These are phyloP conservation scores for Pulveroboletus sp. DNA, from an alignment of 768 basidiomycete species.

Conservation along the genomic window DNA sequence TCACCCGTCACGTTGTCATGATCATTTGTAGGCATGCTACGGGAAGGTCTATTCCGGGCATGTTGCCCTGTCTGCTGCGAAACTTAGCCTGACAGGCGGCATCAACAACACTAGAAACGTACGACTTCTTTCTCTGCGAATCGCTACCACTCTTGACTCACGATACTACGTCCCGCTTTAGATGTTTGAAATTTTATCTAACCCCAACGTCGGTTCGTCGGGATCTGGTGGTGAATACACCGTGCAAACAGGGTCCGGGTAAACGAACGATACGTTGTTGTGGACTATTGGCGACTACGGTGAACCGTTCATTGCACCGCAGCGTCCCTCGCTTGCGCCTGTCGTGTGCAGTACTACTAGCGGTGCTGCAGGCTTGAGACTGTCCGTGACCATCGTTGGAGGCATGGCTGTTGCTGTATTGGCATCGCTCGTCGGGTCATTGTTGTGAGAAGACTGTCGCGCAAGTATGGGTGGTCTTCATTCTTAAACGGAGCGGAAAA, in stretches of 20 bases:
- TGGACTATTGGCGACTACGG: slow-evolving; percentile 75
- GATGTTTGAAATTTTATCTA: slow-evolving; percentile 92
- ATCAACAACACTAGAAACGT: slow-evolving; percentile 72
- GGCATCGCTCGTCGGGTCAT: not conserved
- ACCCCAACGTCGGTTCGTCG: slow-evolving; percentile 71
- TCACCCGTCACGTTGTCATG: not conserved
- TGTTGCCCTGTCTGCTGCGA: slow-evolving; percentile 67
- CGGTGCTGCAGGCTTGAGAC: slow-evolving; percentile 1
- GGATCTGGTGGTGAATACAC: slow-evolving; percentile 86
- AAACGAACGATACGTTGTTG: slow-evolving; percentile 82
- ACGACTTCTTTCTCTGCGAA: slow-evolving; percentile 26
- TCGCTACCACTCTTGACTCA: not conserved
- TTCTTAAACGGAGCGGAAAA: too few species aligned
- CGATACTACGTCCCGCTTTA: slow-evolving; percentile 26
- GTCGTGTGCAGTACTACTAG: slow-evolving; percentile 1
- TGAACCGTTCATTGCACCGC: slow-evolving; percentile 51
- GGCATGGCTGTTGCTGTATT: not conserved
- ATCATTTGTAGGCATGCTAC: slow-evolving; percentile 67
- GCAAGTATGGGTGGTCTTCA: too few species aligned
- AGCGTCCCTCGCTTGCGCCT: slow-evolving; percentile 52
- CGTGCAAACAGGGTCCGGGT: slow-evolving; percentile 85
- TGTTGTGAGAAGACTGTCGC: not conserved
- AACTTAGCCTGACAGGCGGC: slow-evolving; percentile 69
- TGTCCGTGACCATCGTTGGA: not conserved
- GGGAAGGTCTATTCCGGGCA: slow-evolving; percentile 76